Percentiles rank a stretch among this genome's conserved stretches.
Conservation (phyloP, 2,329 filamentous ascomycete genomes). For the Graphium sp. region DNA sequence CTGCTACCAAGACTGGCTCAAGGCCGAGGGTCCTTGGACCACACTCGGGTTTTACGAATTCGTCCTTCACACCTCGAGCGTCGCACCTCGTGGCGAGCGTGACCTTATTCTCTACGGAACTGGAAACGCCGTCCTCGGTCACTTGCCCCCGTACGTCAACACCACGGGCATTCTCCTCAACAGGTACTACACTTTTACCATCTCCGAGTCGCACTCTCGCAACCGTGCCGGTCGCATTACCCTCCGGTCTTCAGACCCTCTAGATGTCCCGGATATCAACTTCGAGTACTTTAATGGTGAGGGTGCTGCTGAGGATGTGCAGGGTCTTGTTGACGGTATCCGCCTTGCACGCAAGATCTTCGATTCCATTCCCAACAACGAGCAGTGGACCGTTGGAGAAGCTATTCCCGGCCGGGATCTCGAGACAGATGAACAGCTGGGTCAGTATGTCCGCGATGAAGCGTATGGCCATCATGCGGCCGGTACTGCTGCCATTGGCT, state of each 20-base stretch:
- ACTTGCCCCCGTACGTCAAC: slow-evolving; percentile 11
- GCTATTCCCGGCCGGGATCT: slow-evolving; percentile 20
- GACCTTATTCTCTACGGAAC: slow-evolving; percentile 14
- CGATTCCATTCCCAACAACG: slow-evolving; percentile 12
- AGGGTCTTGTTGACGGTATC: slow-evolving; percentile 29
- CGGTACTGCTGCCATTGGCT: slow-evolving; percentile 36
- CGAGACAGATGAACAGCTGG: slow-evolving; percentile 20
- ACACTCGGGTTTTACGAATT: slow-evolving; percentile 1
- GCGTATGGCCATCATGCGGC: slow-evolving; percentile 41
- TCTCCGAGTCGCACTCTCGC: slow-evolving; percentile 40
- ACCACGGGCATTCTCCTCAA: slow-evolving; percentile 12
- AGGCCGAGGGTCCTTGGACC: not conserved
- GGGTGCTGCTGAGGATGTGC: slow-evolving; percentile 18
- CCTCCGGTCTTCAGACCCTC: slow-evolving; percentile 37
- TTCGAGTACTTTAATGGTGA: slow-evolving; percentile 34
- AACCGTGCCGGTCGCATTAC: slow-evolving; percentile 39
- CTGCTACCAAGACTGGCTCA: slow-evolving; percentile 7
- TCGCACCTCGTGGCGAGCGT: slow-evolving; percentile 9
- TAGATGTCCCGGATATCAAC: slow-evolving; percentile 39
- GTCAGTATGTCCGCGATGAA: slow-evolving; percentile 27
- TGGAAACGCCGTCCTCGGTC: slow-evolving; percentile 12
- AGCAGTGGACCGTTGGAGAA: slow-evolving; percentile 15
- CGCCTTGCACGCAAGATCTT: slow-evolving; percentile 20
- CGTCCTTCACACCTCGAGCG: slow-evolving; percentile 5
- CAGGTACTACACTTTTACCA: slow-evolving; percentile 20